Base-by-base conservation (phyloP, 1,284 basidiomycete genomes). In the Puccinia polysora region DNA sequence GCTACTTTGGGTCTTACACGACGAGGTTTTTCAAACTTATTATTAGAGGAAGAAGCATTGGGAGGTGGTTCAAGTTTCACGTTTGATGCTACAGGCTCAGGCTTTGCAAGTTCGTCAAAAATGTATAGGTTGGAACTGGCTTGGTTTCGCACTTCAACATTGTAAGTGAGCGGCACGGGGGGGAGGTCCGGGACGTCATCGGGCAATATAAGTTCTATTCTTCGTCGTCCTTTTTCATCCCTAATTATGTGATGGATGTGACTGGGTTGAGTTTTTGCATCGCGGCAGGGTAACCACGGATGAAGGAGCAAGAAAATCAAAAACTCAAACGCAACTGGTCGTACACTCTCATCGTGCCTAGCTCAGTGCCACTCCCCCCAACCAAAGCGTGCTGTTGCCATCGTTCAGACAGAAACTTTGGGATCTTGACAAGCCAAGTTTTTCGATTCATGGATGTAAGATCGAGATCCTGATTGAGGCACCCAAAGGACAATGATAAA, bases 51-150 rank as follows among this genome's bases (percentile, higher is more conserved):
- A 50, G 38, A 68, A 25, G 38, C 58, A 65, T 65, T 60, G 47
- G 34, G 72, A 70, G 38, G 56, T 34, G 30, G 20, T 8, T 70
- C 47, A 12, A 36, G 71, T 59, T 75, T 74, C 52, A 68, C 65
- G 25, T 52, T 71, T 12, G 74, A 69, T 59, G 73, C 65, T 20
- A 73, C 74, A 30, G 71, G 75, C 60, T 73, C 75, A 20, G 77
- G 77, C 67, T 78, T 76, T n/a, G 76, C 73, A 56, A 74, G 73
- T 59, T 78, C 78, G 45, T 77, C 77, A 52, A 78, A 79, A 2
- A 78, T 75, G 25, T 73, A 78, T 25, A 78, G 62, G 73, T 79
- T 79, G 20, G 20, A 49, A 23, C 40, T 50, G 23, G 56, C 58
- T 60, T n/a, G 30, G 62, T 70, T 70, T 34, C 68, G 45, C 20